phyloP scores from a whole-genome alignment of 495 filamentous ascomycete genomes.

The Xylaria bambusicola region DNA sequence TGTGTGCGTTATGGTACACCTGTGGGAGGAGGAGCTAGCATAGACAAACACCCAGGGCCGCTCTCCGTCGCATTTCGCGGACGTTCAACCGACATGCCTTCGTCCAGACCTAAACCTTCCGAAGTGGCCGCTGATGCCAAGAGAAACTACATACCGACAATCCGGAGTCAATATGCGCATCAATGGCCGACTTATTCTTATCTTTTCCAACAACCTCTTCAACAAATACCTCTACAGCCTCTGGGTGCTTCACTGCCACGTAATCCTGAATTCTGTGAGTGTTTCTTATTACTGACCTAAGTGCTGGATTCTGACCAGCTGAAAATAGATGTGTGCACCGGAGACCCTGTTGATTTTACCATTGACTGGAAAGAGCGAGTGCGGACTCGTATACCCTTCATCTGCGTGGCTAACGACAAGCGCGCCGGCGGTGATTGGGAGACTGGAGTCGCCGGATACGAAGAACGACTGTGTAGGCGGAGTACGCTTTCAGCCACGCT shows the following conservation, averaged over 20 bases:
- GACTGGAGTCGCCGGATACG: constrained; percentile 66
- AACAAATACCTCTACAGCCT: constrained; percentile 33
- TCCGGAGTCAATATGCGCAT: constrained; percentile 51
- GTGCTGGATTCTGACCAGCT: constrained; percentile 8
- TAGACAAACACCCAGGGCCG: neutral
- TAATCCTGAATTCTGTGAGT: constrained; percentile 38
- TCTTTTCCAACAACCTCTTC: constrained; percentile 47
- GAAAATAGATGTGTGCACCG: constrained; percentile 53
- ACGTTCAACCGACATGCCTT: constrained; percentile 45
- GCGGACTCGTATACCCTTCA: constrained; percentile 58
- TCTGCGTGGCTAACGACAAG: constrained; percentile 75
- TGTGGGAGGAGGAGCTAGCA: neutral
- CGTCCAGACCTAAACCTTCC: constrained; percentile 63
- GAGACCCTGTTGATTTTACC: constrained; percentile 70
- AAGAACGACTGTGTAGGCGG: constrained; percentile 69
- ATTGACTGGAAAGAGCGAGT: constrained; percentile 55
- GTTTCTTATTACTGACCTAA: neutral
- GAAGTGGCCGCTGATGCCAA: constrained; percentile 72
- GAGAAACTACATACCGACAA: constrained; percentile 60
- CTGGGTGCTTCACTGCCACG: constrained; percentile 12
- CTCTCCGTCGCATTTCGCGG: neutral
- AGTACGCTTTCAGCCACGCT: constrained; percentile 70
- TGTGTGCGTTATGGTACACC: neutral
- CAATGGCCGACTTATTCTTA: constrained; percentile 50
- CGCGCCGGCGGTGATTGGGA: constrained; percentile 78